Percentiles rank a stretch among this genome's conserved stretches.
phyloP scores from a whole-genome alignment of 257 asterid genomes.

The Lavandula angustifolia region DNA sequence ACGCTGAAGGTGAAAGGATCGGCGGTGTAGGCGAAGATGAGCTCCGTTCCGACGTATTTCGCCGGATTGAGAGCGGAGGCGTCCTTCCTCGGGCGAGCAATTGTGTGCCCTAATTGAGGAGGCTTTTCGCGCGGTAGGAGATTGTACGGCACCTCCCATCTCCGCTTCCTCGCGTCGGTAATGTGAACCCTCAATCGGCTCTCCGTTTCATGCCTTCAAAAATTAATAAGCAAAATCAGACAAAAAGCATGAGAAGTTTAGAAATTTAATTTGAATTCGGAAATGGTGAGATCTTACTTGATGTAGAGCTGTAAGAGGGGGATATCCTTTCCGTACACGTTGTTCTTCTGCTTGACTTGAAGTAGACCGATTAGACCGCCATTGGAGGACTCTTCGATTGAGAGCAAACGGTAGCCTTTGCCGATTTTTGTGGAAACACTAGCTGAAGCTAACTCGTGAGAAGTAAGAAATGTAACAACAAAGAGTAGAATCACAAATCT shows the following conservation, averaged over 20 bases:
- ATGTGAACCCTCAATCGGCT: slow-evolving; percentile 79
- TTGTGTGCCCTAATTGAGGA: slow-evolving; percentile 43
- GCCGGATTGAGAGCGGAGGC: slow-evolving; percentile 28
- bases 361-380: slow-evolving; percentile 87
- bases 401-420: slow-evolving; percentile 71
- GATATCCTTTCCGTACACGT: slow-evolving; percentile 78
- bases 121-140: slow-evolving; percentile 70
- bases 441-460: slow-evolving; percentile 33
- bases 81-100: slow-evolving; percentile 37
- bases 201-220: slow-evolving; percentile 74
- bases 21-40: slow-evolving; percentile 58
- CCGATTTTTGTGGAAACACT: slow-evolving; percentile 51
- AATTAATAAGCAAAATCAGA: too few species aligned
- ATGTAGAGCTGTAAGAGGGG: slow-evolving; percentile 82
- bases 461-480: slow-evolving; percentile 27
- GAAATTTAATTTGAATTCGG: not conserved
- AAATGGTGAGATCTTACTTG: slow-evolving; percentile 47
- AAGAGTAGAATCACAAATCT: slow-evolving; percentile 29
- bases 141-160: slow-evolving; percentile 96
- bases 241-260: not conserved
- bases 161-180: slow-evolving; percentile 70
- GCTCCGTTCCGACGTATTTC: slow-evolving; percentile 55
- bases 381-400: slow-evolving; percentile 61
- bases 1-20: slow-evolving; percentile 85
- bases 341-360: slow-evolving; percentile 68